Conservation (phyloP, 129 eudicot genomes). For the Helianthus annuus region DNA sequence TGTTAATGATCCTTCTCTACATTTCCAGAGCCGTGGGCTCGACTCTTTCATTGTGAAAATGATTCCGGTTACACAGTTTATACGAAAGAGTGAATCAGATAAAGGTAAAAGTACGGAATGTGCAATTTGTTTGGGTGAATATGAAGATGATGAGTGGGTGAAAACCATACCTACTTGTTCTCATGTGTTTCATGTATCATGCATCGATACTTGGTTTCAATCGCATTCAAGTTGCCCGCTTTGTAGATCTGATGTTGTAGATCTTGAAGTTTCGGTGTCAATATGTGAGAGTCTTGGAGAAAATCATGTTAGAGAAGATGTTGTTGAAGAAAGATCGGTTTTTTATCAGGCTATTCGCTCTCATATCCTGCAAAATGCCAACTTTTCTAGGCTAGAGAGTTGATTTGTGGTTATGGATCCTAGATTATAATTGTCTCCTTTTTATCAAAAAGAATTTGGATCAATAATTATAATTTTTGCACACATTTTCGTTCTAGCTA, state of each 20-base stretch:
- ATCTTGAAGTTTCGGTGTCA: conserved; percentile 32
- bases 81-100: conserved; percentile 36
- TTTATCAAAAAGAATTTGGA: not conserved
- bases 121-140: conserved; percentile 79
- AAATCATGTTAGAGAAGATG: conserved; percentile 47
- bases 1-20: conserved; percentile 40
- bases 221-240: conserved; percentile 70
- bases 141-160: conserved; percentile 67
- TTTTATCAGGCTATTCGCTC: conserved; percentile 38
- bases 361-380: conserved; percentile 34
- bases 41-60: conserved; percentile 45
- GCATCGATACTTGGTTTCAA: conserved; percentile 79
- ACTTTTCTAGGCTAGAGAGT: conserved; percentile 20
- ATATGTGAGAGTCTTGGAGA: conserved; percentile 31
- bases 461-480: conserved; percentile 12
- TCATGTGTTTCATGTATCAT: conserved; percentile 69
- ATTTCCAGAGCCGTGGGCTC: conserved; percentile 55
- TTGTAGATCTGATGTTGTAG: conserved; percentile 52
- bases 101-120: conserved; percentile 41
- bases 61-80: conserved; percentile 56
- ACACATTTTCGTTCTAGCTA: not conserved
- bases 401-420: conserved; percentile 9
- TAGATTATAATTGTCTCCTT: conserved; percentile 10
- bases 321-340: conserved; percentile 38
- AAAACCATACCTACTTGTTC: conserved; percentile 58